Base-by-base conservation (phyloP, 768 basidiomycete genomes). In the Leccinum arenicola region DNA sequence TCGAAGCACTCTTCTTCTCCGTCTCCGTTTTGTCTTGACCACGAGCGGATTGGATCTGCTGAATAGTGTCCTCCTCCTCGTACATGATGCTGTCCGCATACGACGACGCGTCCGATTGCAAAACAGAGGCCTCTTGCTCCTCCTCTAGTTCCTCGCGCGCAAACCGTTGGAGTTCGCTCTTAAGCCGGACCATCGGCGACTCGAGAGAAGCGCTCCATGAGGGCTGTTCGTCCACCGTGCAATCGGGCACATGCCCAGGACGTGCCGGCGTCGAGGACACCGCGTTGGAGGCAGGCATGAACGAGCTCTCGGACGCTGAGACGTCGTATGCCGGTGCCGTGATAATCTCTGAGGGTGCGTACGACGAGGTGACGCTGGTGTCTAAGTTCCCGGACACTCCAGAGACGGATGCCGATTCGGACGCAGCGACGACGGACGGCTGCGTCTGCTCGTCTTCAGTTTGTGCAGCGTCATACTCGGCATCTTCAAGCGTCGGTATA, bases 191-290 rank as follows among this genome's bases (percentile, higher is more conserved):
- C 45, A 92, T 79, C 7, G 93, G 90, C 0, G 86, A 87, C 68
- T 92, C 89, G 59, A 93, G 68, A 4, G 88, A 87, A 6, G 80
- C 77, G n/a, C 81, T 80, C 89, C 89, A 93, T 14, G 87, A 87
- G 2, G 85, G 79, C 11, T 80, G 80, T 31, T 82, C 79, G 14
- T 78, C 78, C 6, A 70, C 62, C 21, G 80, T 80, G 50, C 66
- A 78, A 60, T 80, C 70, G 43, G 77, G 64, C 6, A 63, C 54
- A 57, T 62, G 57, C 48, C 59, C 61, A 48, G 70, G 66, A 55
- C 73, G 73, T 9, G 89, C 87, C 17, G 92, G 93, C 1, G 92
- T 93, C 3, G 91, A 93, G 1, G 90, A 89, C 56, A 88, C 78
- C 0, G 88, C 88, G 8, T 80, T 89, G 4, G 80, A 79, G 14